A percentile compares a stretch with the other conserved stretches of the same genome.
These are phyloP conservation scores for Diaporthe vaccinii DNA, from an alignment of 2,329 filamentous ascomycete species.

Conservation along the genomic window DNA sequence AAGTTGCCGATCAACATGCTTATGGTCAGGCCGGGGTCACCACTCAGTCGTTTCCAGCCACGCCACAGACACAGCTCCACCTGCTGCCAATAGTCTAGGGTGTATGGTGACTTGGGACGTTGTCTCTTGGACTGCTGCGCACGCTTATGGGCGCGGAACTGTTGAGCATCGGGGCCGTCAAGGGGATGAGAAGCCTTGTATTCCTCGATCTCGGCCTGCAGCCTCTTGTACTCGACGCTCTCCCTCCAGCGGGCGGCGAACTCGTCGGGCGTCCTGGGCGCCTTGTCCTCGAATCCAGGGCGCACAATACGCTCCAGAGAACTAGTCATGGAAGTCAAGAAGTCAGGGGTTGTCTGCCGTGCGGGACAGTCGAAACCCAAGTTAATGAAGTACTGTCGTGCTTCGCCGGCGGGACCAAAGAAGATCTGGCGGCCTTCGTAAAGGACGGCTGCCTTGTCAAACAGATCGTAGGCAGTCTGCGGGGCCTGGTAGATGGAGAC, in stretches of 20 bases:
- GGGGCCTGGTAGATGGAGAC: conserved; percentile 83
- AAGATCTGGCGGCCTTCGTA: conserved; percentile 74
- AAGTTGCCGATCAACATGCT: conserved; percentile 79
- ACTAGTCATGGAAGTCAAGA: conserved; percentile 78
- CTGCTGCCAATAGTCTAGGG: conserved; percentile 82
- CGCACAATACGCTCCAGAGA: conserved; percentile 68
- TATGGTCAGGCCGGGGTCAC: conserved; percentile 82
- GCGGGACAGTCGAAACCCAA: conserved; percentile 77
- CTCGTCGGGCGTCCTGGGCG: conserved; percentile 72
- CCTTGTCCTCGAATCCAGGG: conserved; percentile 67
- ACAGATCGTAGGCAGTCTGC: conserved; percentile 73
- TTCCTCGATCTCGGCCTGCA: conserved; percentile 68
- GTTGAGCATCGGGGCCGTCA: conserved; percentile 67
- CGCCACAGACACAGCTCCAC: conserved; percentile 84
- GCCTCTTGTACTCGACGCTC: conserved; percentile 63
- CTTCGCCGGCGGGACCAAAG: conserved; percentile 71
- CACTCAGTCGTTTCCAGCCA: conserved; percentile 81
- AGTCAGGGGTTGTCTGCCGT: conserved; percentile 78
- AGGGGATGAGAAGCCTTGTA: conserved; percentile 68
- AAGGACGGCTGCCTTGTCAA: conserved; percentile 70
- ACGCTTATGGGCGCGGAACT: conserved; percentile 67
- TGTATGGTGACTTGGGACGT: conserved; percentile 83
- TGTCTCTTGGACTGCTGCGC: conserved; percentile 69
- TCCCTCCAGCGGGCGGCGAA: conserved; percentile 71
- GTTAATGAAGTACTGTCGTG: conserved; percentile 75